Conservation (phyloP, 169 alveolate genomes). For the Perkinsus chesapeaki region DNA sequence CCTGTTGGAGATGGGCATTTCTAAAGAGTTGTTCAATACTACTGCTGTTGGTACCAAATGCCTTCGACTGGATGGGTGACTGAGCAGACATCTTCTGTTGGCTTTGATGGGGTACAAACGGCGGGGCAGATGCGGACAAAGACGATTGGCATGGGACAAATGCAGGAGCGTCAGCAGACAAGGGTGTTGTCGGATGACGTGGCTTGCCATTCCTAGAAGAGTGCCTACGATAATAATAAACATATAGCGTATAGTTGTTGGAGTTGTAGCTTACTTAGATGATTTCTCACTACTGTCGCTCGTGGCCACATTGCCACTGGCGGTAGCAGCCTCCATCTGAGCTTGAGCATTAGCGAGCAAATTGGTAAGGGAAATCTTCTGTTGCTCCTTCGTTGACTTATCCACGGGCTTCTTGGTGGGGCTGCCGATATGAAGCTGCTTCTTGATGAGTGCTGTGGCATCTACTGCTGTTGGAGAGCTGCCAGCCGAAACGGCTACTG, state of each 20-base stretch:
- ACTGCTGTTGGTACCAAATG: neutral
- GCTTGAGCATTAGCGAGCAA: neutral
- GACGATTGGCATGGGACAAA: neutral
- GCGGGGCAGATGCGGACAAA: neutral
- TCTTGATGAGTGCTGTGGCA: neutral
- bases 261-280: neutral
- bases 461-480: neutral
- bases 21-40: neutral
- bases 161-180: neutral
- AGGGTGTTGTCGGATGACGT: neutral
- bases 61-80: neutral
- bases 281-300: neutral
- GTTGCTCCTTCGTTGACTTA: neutral
- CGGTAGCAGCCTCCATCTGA: neutral
- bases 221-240: neutral
- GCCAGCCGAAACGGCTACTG: neutral
- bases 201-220: neutral
- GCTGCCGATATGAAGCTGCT: neutral
- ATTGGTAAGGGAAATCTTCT: neutral
- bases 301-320: neutral
- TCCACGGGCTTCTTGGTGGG: neutral
- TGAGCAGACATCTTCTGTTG: neutral
- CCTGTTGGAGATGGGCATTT: neutral
- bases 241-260: neutral
- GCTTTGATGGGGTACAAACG: neutral